Evolutionary conservation across 2,329 filamentous ascomycete species (phyloP).

Genomic region (Cyphellophora attinorum): DNA sequence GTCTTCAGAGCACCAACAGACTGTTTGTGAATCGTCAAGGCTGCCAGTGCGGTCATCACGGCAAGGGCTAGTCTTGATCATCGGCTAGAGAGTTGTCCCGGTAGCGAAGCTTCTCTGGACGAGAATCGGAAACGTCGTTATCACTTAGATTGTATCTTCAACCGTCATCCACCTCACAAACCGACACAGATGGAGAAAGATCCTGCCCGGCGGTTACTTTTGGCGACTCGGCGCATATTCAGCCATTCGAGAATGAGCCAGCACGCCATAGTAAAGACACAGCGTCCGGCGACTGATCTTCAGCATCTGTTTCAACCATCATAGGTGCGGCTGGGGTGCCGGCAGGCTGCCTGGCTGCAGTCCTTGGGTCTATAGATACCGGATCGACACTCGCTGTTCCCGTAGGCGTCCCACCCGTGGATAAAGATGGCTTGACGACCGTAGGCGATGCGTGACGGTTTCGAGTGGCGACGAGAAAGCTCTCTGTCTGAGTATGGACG

Average conservation of each 20-base stretch:
- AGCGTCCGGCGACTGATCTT: neutral
- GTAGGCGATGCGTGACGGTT: neutral
- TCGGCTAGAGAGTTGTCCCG: neutral
- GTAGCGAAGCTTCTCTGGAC: neutral
- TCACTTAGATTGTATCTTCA: neutral
- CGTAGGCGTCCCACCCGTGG: neutral
- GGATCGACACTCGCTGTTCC: neutral
- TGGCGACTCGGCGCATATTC: neutral
- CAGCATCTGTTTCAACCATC: conserved; percentile 1
- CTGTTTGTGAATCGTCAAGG: neutral
- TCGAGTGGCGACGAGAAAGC: neutral
- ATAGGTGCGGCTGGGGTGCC: conserved; percentile 1
- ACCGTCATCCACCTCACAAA: neutral
- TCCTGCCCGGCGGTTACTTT: neutral
- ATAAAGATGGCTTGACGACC: neutral
- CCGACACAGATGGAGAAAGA: neutral
- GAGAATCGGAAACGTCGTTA: neutral
- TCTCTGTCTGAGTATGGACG: conserved; percentile 1
- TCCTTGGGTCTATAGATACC: conserved; percentile 1
- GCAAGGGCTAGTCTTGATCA: neutral
- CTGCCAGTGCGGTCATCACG: conserved; percentile 1
- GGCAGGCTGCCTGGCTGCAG: neutral
- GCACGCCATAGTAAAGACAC: neutral
- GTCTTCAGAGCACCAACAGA: neutral
- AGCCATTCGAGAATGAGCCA: neutral